Evolutionary conservation across 805 yeast species (phyloP), one percentile per base, ranked within the genome.

Genomic region (Wickerhamomyces strasburgensis): DNA sequence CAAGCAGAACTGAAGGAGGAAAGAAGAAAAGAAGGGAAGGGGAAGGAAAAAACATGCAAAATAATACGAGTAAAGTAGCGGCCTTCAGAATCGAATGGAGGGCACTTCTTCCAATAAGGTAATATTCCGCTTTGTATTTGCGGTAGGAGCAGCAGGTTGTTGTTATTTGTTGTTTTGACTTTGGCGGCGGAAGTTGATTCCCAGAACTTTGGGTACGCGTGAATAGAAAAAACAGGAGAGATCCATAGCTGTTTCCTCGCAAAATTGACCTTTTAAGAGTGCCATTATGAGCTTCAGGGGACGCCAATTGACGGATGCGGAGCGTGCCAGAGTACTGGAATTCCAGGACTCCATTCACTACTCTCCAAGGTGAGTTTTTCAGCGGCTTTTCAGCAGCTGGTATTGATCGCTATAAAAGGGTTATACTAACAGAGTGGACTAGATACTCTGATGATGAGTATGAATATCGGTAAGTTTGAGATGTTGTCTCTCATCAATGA

Each of bases 321-420:
- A 93, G 59, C 70, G 94, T 46, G 86, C 88, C 25, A 78, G 90
- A 35, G 81, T 90, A 27, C 76, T 84, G 50, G 96, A 90, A 57
- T 93, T 87, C 57, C 94, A 85, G 57, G 98, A 93, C 39, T 76
- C 83, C 61, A 93, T 93, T 51, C 96, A 93, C 61, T 93, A 93
- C 58, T 86, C 96, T 8, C 93, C 94, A 39, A 66, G 80, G 70
- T 66, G 39, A 14, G 68, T 54, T 3, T 23, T 32, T 15, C 17
- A 7, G 9, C 4, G 3, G n/a, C 23, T 11, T 21, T 21, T 8
- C 25, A 21, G 11, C 25, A 21, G 11, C 25, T 24, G 18, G 15
- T 13, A 6, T 25, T 6, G n/a, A n/a, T n/a, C n/a, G n/a, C n/a
- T 32, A 10, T 25, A 25, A 19, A 7, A 10, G 4, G 9, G 7